Conservation (phyloP, 2,329 filamentous ascomycete genomes). For the Bipolaris zeicola region DNA sequence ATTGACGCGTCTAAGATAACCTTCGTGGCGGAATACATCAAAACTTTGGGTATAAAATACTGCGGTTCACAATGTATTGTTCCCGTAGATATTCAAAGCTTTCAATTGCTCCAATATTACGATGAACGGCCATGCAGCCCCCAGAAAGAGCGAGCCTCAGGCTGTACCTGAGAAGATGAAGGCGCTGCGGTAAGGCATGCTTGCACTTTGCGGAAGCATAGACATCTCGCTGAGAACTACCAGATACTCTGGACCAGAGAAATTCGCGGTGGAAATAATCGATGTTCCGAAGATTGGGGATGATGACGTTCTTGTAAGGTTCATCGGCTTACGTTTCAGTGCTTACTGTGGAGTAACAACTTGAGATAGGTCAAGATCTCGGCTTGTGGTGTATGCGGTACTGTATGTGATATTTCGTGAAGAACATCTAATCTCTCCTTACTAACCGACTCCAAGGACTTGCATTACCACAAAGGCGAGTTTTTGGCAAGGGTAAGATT, state of each 20-base stretch:
- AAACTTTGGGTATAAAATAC: not conserved
- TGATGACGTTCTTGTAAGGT: slow-evolving; percentile 31
- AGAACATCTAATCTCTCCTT: no score
- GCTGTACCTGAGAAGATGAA: slow-evolving; percentile 30
- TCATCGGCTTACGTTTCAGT: not conserved
- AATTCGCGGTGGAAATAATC: slow-evolving; percentile 27
- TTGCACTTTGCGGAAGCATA: not conserved
- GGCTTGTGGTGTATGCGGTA: slow-evolving; percentile 34
- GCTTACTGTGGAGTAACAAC: slow-evolving; percentile 3
- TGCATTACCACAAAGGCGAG: slow-evolving; percentile 36
- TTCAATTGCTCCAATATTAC: not conserved
- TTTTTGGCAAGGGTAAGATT: slow-evolving; percentile 27
- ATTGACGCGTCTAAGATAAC: slow-evolving; percentile 16
- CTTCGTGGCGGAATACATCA: not conserved
- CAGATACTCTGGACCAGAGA: slow-evolving; percentile 30
- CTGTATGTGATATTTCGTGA: slow-evolving; percentile 10
- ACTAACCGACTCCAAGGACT: slow-evolving; percentile 21
- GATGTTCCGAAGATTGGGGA: slow-evolving; percentile 25
- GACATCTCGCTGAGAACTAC: not conserved
- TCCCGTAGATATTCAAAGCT: not conserved
- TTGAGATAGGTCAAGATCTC: slow-evolving; percentile 27
- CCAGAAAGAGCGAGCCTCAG: not conserved
- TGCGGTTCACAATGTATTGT: not conserved
- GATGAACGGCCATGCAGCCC: slow-evolving; percentile 5
- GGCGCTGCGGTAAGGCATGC: slow-evolving; percentile 26